These are phyloP conservation scores for Talaromyces wortmannii DNA, from an alignment of 495 filamentous ascomycete species.

Conservation along the genomic window DNA sequence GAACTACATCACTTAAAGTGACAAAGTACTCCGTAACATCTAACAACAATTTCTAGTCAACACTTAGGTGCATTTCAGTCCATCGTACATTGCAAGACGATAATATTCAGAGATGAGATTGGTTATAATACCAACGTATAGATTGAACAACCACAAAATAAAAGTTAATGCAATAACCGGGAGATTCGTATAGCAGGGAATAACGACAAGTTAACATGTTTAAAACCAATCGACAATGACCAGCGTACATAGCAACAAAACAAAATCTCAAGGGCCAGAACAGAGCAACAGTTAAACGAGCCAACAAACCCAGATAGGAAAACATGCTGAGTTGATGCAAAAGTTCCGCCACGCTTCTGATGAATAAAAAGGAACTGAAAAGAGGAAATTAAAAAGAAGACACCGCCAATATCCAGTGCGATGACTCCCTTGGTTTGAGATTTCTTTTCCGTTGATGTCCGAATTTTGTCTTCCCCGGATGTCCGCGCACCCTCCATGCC, in stretches of 20 bases:
- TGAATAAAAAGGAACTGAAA: no score
- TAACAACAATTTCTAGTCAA: no score
- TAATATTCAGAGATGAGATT: background rate
- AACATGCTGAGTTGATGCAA: slow-evolving; percentile 1
- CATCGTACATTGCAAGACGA: background rate
- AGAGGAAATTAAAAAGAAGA: background rate
- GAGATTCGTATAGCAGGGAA: background rate
- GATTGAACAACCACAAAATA: background rate
- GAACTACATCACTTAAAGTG: no score
- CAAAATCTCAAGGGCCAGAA: background rate
- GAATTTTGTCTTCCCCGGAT: background rate
- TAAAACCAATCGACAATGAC: background rate
- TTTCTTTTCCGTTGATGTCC: background rate
- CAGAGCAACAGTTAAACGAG: background rate
- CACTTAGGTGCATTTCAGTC: no score
- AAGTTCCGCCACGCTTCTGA: slow-evolving; percentile 2
- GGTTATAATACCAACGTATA: background rate
- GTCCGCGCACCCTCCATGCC: background rate
- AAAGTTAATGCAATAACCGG: background rate
- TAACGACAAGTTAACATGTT: background rate
- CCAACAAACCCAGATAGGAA: background rate
- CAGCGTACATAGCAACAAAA: background rate
- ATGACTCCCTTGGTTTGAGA: background rate
- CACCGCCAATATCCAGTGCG: background rate
- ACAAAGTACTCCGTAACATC: no score